Evolutionary conservation across 345 rosid genomes (phyloP).

Genomic region (Crucihimalaya himalaica): DNA sequence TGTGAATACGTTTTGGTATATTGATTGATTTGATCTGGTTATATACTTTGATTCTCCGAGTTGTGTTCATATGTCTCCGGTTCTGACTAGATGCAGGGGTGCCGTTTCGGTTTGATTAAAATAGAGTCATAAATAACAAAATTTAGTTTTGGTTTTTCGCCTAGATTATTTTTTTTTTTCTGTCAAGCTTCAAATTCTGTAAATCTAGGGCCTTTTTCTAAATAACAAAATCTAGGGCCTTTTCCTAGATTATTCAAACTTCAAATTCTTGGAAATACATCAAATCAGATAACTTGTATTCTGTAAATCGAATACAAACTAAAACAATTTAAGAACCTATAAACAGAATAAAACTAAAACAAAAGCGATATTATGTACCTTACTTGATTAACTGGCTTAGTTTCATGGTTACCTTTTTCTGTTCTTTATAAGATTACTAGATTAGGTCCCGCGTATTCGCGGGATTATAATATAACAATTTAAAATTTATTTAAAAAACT

Average conservation of each 20-base stretch:
- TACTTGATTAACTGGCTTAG: not conserved
- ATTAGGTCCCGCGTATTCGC: too few species aligned
- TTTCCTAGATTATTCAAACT: not conserved
- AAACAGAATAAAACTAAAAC: not conserved
- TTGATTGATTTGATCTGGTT: slow-evolving; percentile 7
- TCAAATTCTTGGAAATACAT: not conserved
- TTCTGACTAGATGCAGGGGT: not conserved
- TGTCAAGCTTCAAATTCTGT: too few species aligned
- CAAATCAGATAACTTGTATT: not conserved
- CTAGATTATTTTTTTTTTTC: too few species aligned
- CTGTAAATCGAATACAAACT: not conserved
- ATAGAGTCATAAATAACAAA: not conserved
- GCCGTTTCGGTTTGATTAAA: not conserved
- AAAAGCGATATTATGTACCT: slow-evolving; percentile 8
- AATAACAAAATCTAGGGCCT: too few species aligned
- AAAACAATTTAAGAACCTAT: not conserved
- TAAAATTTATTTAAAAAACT: too few species aligned
- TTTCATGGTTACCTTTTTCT: too few species aligned
- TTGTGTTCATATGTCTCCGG: not conserved
- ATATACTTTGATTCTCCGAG: not conserved
- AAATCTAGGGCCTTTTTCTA: too few species aligned
- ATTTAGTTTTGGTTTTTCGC: not conserved
- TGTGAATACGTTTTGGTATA: slow-evolving; percentile 17
- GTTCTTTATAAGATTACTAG: too few species aligned
- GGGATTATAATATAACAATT: too few species aligned